A percentile compares a stretch with the other conserved stretches of the same genome.
Conservation (phyloP, 768 basidiomycete species). For the Lactifluus volemus region DNA sequence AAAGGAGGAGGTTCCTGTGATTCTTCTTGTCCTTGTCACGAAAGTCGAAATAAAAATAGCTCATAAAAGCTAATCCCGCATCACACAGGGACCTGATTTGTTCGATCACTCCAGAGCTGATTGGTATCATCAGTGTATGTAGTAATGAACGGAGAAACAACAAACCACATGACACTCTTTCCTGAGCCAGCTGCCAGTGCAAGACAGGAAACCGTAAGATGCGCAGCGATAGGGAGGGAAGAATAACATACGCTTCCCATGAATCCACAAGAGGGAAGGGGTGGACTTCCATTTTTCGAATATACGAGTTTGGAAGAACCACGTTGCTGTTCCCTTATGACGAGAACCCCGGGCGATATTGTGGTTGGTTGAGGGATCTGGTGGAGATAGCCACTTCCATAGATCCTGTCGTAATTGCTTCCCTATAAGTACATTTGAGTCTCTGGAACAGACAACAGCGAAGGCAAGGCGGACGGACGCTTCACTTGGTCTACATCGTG, state of each 20-base stretch:
- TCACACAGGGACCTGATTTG: neutral
- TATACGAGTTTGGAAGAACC: neutral
- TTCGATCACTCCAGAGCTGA: neutral
- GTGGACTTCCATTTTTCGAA: neutral
- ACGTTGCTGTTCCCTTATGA: neutral
- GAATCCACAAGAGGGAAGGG: too few relatives aligned
- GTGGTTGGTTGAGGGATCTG: neutral
- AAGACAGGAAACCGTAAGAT: neutral
- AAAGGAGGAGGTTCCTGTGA: neutral
- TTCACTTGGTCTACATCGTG: too few relatives aligned
- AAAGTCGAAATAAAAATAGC: neutral
- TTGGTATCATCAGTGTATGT: too few relatives aligned
- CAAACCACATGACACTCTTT: too few relatives aligned
- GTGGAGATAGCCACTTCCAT: neutral
- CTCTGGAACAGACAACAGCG: too few relatives aligned
- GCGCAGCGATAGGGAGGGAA: neutral
- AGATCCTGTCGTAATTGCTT: too few relatives aligned
- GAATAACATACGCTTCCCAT: neutral
- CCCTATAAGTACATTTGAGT: too few relatives aligned
- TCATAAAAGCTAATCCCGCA: too few relatives aligned
- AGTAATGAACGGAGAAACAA: too few relatives aligned
- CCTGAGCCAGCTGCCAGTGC: too few relatives aligned
- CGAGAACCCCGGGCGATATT: neutral
- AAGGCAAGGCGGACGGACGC: too few relatives aligned
- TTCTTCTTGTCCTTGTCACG: neutral